Base-by-base conservation (phyloP, 257 asterid species). In the Henckelia pumila region DNA sequence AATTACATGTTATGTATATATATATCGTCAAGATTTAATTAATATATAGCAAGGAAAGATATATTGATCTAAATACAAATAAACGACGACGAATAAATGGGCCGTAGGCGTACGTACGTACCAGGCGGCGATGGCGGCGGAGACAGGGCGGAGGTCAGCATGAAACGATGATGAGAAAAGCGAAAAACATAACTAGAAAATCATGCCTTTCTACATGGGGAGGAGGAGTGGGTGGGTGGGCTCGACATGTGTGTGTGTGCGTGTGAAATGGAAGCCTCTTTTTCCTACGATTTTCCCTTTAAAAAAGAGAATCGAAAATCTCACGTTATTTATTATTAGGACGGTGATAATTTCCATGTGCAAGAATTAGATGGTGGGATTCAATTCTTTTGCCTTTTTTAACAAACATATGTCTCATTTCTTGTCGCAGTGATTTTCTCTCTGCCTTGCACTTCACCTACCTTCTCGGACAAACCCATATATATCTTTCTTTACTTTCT, bases 361-460 rank as follows among this genome's bases (percentile, higher is more conserved):
- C 50, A 28, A 35, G 17, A 25, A 8, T 72, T 21, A 61, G 56
- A 62, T 62, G 25, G 56, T 59, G 62, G 33, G 55, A 19, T 57
- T 44, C 53, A 25, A 16, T 47, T 9, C 33, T 20, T 75, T 65
- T 74, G 47, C 10, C 64, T 71, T 44, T 32, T 20, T 75, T n/a
- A n/a, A 73, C 5, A 49, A 47, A 47, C 5, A 16, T 47, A 16
- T 47, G 20, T 63, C 67, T 63, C 78, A 60, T 74, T 78, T 68
- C 62, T 83, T 73, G 25, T 70, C 71, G 77, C 80, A 76, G 72
- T 63, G 56, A 68, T 50, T 66, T 61, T 70, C 75, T 72, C 71
- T 59, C 32, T 75, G 72, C 75, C 64, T 74, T 72, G 73, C 40
- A 44, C 52, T 44, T 44, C 9, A 14, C 82, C 86, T 62, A 11